Conservation (phyloP, 1,139 yeast genomes). For the Taphrina wiesneri region DNA sequence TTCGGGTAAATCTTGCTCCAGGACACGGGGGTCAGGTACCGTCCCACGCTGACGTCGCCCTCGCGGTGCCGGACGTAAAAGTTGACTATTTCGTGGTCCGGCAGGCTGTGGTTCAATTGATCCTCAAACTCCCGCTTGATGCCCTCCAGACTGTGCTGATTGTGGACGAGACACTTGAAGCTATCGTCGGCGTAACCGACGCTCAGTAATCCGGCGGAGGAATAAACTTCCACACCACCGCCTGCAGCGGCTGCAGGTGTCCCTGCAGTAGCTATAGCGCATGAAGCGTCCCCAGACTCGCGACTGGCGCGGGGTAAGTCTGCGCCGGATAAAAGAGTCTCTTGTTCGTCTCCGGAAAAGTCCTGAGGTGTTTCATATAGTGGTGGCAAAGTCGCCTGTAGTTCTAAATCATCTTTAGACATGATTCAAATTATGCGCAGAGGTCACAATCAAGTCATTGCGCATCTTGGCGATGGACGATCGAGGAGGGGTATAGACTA, state of each 20-base stretch:
- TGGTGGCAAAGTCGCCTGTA: not conserved
- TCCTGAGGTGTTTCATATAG: not conserved
- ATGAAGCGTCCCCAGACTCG: too few relatives aligned
- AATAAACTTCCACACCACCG: not conserved
- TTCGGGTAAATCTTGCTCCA: not conserved
- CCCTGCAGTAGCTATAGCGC: too few relatives aligned
- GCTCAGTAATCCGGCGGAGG: not conserved
- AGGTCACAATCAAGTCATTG: too few relatives aligned
- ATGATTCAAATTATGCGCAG: too few relatives aligned
- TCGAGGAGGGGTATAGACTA: too few relatives aligned
- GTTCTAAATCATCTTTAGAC: not conserved
- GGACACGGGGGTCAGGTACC: not conserved
- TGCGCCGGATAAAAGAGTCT: not conserved
- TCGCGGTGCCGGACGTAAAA: not conserved
- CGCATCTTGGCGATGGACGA: too few relatives aligned
- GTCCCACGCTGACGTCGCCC: not conserved
- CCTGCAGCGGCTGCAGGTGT: too few relatives aligned
- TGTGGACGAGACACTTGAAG: not conserved
- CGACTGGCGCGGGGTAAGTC: not conserved
- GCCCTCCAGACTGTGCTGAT: not conserved
- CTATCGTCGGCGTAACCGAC: not conserved
- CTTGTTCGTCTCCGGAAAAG: not conserved
- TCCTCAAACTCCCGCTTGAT: not conserved
- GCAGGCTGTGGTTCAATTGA: not conserved
- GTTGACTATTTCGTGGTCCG: not conserved